A percentile compares a stretch with the other conserved stretches of the same genome.
Conservation (phyloP, 1,284 basidiomycete genomes). For the Phellopilus nigrolimitatus region DNA sequence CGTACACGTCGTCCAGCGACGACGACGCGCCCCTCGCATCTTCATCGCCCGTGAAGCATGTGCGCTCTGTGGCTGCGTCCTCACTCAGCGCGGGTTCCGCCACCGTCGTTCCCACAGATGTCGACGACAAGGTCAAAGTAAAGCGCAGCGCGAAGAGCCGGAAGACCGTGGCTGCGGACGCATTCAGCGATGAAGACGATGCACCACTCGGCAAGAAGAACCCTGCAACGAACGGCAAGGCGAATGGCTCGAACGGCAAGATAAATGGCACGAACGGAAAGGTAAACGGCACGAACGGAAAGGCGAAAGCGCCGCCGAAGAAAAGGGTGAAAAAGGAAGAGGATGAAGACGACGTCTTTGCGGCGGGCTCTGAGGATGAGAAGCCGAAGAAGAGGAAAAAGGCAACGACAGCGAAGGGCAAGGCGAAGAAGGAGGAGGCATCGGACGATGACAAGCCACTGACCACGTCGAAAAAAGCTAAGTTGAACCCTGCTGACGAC, state of each 20-base stretch:
- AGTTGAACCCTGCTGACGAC: constrained; percentile 19
- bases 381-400: constrained; percentile 36
- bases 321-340: constrained; percentile 67
- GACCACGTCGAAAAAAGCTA: constrained; percentile 31
- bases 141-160: constrained; percentile 28
- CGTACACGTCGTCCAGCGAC: constrained; percentile 56
- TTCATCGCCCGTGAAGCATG: constrained; percentile 54
- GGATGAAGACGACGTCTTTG: constrained; percentile 31
- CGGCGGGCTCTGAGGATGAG: constrained; percentile 41
- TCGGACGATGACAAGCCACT: constrained; percentile 24
- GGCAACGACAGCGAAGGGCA: too few species aligned
- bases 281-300: constrained; percentile 31
- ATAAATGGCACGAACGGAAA: constrained; percentile 31
- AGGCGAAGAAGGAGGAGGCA: constrained; percentile 34
- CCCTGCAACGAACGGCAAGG: too few species aligned
- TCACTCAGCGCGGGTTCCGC: constrained; percentile 40
- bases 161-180: constrained; percentile 33
- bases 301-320: constrained; percentile 37
- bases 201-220: constrained; percentile 35
- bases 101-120: constrained; percentile 31
- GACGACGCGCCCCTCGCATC: constrained; percentile 66
- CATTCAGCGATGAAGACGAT: constrained; percentile 31
- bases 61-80: constrained; percentile 36
- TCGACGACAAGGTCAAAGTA: constrained; percentile 38
- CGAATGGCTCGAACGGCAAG: too few species aligned